Conservation (phyloP, 2,329 filamentous ascomycete genomes). For the Helicocarpus griseus region DNA sequence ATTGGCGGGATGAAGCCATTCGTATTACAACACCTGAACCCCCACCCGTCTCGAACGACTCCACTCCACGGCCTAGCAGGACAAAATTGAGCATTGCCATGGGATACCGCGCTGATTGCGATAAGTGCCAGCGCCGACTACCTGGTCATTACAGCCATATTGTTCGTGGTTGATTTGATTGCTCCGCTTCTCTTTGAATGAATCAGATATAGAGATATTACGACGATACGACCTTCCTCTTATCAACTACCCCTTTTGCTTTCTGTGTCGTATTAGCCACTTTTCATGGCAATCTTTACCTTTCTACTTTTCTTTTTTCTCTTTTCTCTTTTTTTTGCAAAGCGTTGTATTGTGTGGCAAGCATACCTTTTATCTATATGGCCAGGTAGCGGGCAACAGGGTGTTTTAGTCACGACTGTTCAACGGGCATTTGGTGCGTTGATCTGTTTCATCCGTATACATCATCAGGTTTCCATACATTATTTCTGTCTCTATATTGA, state of each 20-base stretch:
- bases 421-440: too few relatives aligned
- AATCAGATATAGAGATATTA: not conserved
- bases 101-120: conserved; percentile 67
- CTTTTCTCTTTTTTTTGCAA: not conserved
- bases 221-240: too few relatives aligned
- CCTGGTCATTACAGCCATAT: conserved; percentile 77
- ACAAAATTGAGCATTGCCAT: conserved; percentile 62
- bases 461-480: too few relatives aligned
- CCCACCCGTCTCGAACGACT: not conserved
- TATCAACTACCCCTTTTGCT: not conserved
- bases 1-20: too few relatives aligned
- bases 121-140: conserved; percentile 64
- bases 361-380: too few relatives aligned
- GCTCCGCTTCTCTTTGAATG: not conserved
- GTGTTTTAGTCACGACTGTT: too few relatives aligned
- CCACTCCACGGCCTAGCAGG: conserved; percentile 5
- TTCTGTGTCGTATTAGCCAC: too few relatives aligned
- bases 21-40: too few relatives aligned
- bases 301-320: not conserved
- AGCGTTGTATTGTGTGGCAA: too few relatives aligned
- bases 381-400: too few relatives aligned
- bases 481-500: too few relatives aligned
- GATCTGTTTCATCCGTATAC: too few relatives aligned
- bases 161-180: conserved; percentile 33
- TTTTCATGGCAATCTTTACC: not conserved